A percentile compares a stretch with the other conserved stretches of the same genome.
These are phyloP conservation scores for Candida pseudocylindracea DNA, from an alignment of 1,139 yeast species.

Conservation along the genomic window DNA sequence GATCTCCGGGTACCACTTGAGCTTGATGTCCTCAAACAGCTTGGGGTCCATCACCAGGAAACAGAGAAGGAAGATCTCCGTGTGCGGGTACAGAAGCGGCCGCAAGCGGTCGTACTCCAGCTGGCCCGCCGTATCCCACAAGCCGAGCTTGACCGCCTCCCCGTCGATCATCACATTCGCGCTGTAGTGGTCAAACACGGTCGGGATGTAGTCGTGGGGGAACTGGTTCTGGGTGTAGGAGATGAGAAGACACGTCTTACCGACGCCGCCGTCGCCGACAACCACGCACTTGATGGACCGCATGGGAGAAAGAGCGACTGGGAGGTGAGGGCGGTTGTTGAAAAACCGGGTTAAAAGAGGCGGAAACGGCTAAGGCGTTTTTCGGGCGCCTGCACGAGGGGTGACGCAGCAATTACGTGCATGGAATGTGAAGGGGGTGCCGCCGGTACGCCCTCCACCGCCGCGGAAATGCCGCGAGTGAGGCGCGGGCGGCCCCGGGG, in stretches of 20 bases:
- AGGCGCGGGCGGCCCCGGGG: no score
- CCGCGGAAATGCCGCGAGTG: no score
- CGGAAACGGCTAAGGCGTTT: no score
- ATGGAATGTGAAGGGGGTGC: no score
- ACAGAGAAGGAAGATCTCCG: constrained; percentile 74
- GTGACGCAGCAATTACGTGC: no score
- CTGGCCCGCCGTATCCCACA: constrained; percentile 98
- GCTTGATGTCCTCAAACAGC: constrained; percentile 55
- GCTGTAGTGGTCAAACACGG: constrained; percentile 73
- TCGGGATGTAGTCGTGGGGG: constrained; percentile 69
- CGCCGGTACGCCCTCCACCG: no score
- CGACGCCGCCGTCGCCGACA: constrained; percentile 93
- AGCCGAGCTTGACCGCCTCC: constrained; percentile 59
- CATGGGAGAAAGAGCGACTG: constrained; percentile 14
- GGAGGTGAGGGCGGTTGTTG: no score
- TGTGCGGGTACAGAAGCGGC: constrained; percentile 83
- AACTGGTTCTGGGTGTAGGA: constrained; percentile 65
- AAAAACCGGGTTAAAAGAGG: no score
- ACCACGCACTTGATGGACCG: constrained; percentile 89
- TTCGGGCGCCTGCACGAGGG: no score
- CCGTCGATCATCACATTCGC: constrained; percentile 75
- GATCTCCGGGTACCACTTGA: constrained; percentile 74
- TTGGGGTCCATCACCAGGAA: constrained; percentile 72
- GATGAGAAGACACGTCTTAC: constrained; percentile 70
- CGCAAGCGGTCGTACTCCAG: constrained; percentile 81